Conservation (phyloP, 1,139 yeast genomes). For the Sugiyamaella novakii region DNA sequence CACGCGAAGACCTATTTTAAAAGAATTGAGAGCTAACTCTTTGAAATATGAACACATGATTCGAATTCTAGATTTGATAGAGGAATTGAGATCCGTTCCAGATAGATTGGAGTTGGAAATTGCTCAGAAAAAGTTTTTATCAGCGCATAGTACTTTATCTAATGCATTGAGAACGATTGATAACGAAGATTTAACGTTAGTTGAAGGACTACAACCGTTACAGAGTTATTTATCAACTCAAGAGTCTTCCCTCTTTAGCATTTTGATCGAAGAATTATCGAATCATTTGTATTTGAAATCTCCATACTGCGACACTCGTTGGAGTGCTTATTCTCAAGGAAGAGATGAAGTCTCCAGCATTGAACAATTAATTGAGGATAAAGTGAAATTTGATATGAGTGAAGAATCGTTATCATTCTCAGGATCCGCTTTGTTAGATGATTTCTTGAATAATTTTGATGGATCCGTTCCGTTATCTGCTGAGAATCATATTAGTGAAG, state of each 20-base stretch:
- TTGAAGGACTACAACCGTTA: constrained; percentile 61
- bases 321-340: constrained; percentile 39
- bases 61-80: constrained; percentile 70
- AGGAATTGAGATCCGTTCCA: constrained; percentile 61
- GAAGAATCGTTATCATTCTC: constrained; percentile 34
- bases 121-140: constrained; percentile 65
- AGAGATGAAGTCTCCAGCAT: constrained; percentile 33
- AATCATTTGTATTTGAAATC: constrained; percentile 69
- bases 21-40: constrained; percentile 66
- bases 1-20: constrained; percentile 57
- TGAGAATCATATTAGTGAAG: constrained; percentile 40
- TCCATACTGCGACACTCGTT: constrained; percentile 43
- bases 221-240: constrained; percentile 64
- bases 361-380: constrained; percentile 39
- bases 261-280: constrained; percentile 74
- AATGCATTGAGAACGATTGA: constrained; percentile 60
- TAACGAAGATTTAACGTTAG: constrained; percentile 59
- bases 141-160: constrained; percentile 65
- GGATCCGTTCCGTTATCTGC: constrained; percentile 32
- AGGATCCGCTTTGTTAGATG: constrained; percentile 43
- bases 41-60: constrained; percentile 67
- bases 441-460: constrained; percentile 45
- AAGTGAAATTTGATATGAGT: constrained; percentile 36
- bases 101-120: constrained; percentile 65
- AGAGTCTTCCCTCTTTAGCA: constrained; percentile 62